Percentiles rank a stretch among this genome's conserved stretches.
These are phyloP conservation scores for Boechera retrofracta DNA, from an alignment of 345 rosid species.

Conservation along the genomic window DNA sequence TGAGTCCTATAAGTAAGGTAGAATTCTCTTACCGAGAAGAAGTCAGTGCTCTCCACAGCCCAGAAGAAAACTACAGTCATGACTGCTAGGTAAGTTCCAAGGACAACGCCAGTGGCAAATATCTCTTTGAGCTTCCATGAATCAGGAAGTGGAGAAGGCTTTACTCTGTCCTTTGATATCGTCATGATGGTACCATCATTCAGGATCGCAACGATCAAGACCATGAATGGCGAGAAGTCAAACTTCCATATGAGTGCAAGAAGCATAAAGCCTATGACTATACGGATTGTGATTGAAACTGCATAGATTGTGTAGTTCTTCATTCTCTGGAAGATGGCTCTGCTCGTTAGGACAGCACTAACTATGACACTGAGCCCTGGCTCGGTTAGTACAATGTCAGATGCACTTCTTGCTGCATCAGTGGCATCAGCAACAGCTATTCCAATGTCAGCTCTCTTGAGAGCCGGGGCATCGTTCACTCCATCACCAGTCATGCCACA, in stretches of 20 bases:
- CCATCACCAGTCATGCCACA: constrained; percentile 99
- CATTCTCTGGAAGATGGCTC: constrained; percentile 97
- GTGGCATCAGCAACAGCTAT: constrained; percentile 98
- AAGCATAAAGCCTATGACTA: constrained; percentile 83
- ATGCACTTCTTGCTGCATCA: constrained; percentile 92
- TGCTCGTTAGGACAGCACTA: constrained; percentile 92
- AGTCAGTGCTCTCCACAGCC: constrained; percentile 63
- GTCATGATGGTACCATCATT: constrained; percentile 94
- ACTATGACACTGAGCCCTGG: constrained; percentile 95
- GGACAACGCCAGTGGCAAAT: constrained; percentile 81
- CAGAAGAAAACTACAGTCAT: constrained; percentile 94
- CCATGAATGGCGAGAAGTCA: constrained; percentile 98
- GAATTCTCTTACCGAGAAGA: constrained; percentile 68
- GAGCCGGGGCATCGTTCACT: constrained; percentile 96
- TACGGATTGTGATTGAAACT: constrained; percentile 88
- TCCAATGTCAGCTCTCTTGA: constrained; percentile 94
- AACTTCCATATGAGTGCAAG: constrained; percentile 94
- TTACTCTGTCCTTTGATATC: constrained; percentile 80
- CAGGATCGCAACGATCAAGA: constrained; percentile 81
- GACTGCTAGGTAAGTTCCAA: constrained; percentile 81
- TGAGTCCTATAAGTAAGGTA: constrained; percentile 5
- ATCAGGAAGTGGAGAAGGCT: constrained; percentile 86
- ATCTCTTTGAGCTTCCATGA: constrained; percentile 92
- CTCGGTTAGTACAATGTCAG: constrained; percentile 90
- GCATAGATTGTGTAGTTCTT: constrained; percentile 98